Base-by-base conservation (phyloP, 2,329 filamentous ascomycete species). In the Aureobasidium zeae region DNA sequence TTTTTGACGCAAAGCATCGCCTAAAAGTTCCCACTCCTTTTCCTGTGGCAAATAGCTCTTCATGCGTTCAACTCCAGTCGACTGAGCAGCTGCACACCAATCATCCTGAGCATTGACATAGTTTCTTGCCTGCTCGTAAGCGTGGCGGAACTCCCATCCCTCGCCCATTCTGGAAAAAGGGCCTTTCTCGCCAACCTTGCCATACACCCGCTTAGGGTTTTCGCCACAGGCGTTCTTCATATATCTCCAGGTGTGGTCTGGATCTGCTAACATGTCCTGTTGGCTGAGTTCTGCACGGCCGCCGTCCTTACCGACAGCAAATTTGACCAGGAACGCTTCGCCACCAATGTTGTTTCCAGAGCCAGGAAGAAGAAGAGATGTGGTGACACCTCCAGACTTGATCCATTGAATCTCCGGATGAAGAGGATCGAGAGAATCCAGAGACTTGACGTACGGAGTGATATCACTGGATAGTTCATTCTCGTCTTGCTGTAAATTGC, bases 211-310 rank as follows among this genome's bases (percentile, higher is more conserved):
- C 63, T 82, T 82, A 2, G 79, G 66, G 52, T 84, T 84, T 61
- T 84, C 80, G 25, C 80, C 80, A 50, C 79, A 84, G 0, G 81
- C 81, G 79, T 84, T 84, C 64, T 85, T 84, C 70, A 85, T 81
- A 58, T 81, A 84, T 15, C 81, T 70, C 74, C 78, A 81, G 48
- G 66, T 74, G 16, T 69, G 67, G 30, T 80, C 77, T 0, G 79
- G 79, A 39, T 82, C 77, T 1, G 80, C 79, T 8, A 83, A 66
- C 65, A 83, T 69, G 51, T 81, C 74, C 17, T 68, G 62, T 2
- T 74, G 76, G 42, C 77, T 81, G 31, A 79, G 71, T 57, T 83
- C 79, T 12, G 69, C 63, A 16, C 79, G 71, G 3, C 79, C 76
- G 50, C 81, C 72, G 0, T 65, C 52, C 44, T 67, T 68, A 15